A percentile compares a stretch with the other conserved stretches of the same genome.
Evolutionary conservation across 1,139 yeast species (phyloP).

Genomic region (Hemisphaericaspora lyxosophila): DNA sequence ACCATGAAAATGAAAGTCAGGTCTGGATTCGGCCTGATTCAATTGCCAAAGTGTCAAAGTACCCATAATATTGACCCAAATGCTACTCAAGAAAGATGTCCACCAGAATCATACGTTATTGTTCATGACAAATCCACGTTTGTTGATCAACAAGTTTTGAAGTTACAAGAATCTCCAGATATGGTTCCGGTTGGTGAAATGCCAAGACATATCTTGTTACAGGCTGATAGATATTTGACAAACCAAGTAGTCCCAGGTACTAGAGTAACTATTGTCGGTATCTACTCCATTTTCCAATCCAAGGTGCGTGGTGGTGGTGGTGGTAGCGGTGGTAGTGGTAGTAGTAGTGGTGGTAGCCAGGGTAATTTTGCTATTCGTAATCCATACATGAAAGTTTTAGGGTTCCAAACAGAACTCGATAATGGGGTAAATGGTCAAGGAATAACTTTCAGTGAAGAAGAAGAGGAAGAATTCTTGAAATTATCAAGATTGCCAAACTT

Average conservation of each 20-base stretch:
- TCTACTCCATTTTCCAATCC: conserved; percentile 82
- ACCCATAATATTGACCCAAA: conserved; percentile 40
- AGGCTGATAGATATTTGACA: conserved; percentile 86
- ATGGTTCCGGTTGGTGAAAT: conserved; percentile 98
- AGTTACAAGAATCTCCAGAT: conserved; percentile 94
- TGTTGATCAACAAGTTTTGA: conserved; percentile 91
- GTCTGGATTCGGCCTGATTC: conserved; percentile 78
- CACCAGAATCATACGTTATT: conserved; percentile 87
- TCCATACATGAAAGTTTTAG: conserved; percentile 86
- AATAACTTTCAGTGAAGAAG: conserved; percentile 82
- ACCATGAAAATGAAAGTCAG: conserved; percentile 64
- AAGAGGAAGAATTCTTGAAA: conserved; percentile 85
- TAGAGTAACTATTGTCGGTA: conserved; percentile 86
- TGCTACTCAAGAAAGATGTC: conserved; percentile 66
- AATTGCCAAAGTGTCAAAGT: conserved; percentile 75
- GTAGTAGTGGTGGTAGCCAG: conserved; percentile 53
- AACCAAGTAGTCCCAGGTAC: conserved; percentile 95
- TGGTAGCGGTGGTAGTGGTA: conserved; percentile 58
- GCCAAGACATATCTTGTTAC: conserved; percentile 90
- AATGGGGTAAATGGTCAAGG: conserved; percentile 62
- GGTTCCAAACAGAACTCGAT: conserved; percentile 81
- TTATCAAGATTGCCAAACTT: conserved; percentile 81
- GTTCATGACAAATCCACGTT: conserved; percentile 91
- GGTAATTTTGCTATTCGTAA: conserved; percentile 79
- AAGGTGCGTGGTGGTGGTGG: conserved; percentile 47